Conservation (phyloP, 768 basidiomycete genomes). For the Rhizopogon sp. region DNA sequence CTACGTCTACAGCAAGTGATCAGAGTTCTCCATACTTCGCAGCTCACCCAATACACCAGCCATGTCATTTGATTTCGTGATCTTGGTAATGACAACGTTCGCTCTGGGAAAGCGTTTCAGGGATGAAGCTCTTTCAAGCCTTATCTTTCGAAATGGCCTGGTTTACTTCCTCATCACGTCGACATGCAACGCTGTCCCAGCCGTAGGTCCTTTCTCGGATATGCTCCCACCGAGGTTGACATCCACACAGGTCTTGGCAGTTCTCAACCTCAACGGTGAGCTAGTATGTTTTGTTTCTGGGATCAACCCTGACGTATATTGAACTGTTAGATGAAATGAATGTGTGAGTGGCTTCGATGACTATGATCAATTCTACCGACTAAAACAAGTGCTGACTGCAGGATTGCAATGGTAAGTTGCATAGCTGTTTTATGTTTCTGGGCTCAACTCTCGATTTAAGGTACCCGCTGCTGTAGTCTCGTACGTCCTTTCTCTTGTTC, state of each 20-base stretch:
- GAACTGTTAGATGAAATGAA: constrained; percentile 49
- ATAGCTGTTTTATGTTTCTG: constrained; percentile 9
- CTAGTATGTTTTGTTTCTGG: constrained; percentile 3
- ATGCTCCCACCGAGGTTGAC: not conserved
- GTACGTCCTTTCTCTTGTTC: constrained; percentile 29
- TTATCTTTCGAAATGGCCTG: constrained; percentile 71
- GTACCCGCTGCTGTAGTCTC: constrained; percentile 64
- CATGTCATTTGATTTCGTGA: constrained; percentile 64
- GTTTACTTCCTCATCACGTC: constrained; percentile 67
- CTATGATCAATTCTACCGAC: not conserved
- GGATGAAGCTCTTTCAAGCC: constrained; percentile 59
- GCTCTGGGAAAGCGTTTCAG: constrained; percentile 41
- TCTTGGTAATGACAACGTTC: constrained; percentile 50
- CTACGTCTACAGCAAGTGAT: constrained; percentile 63
- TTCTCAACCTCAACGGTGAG: constrained; percentile 57
- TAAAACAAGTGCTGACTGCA: constrained; percentile 14
- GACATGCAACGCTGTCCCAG: constrained; percentile 61
- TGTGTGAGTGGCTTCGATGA: constrained; percentile 37
- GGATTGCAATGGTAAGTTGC: constrained; percentile 45
- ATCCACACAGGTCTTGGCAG: constrained; percentile 44
- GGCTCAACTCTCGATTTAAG: constrained; percentile 20
- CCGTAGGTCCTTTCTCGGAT: constrained; percentile 38
- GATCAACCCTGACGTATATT: constrained; percentile 4
- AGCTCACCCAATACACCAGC: constrained; percentile 32
- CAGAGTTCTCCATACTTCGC: not conserved